Evolutionary conservation across 164 flowering plant genomes (phyloP).

Genomic region (Buxus sempervirens): DNA sequence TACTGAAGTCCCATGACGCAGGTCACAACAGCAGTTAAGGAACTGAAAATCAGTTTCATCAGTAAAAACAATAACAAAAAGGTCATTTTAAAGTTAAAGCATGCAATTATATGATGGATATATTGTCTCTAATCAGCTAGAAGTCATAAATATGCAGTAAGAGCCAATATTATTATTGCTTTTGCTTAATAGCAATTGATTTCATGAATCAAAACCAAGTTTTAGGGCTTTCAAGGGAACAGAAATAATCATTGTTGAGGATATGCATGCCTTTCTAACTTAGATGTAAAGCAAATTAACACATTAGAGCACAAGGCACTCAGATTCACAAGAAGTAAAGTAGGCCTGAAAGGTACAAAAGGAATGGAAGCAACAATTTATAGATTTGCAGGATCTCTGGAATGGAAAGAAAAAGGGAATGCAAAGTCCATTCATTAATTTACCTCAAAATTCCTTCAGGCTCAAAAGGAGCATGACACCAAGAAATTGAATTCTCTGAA

Average conservation of each 20-base stretch:
- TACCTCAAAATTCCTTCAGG: conserved; percentile 86
- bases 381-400: not conserved
- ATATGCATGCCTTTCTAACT: not conserved
- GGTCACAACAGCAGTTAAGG: conserved; percentile 54
- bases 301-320: too few species aligned
- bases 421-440: conserved; percentile 1
- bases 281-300: too few species aligned
- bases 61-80: conserved; percentile 7
- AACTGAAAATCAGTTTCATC: conserved; percentile 30
- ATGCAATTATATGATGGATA: not conserved
- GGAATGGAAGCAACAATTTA: not conserved
- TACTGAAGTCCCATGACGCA: conserved; percentile 73
- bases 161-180: not conserved
- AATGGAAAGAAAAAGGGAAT: not conserved
- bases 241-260: not conserved
- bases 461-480: conserved; percentile 80
- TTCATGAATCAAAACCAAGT: too few species aligned
- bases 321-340: not conserved
- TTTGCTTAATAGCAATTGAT: not conserved
- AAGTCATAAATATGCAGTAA: not conserved
- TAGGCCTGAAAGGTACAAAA: not conserved
- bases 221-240: not conserved
- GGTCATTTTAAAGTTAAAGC: not conserved
- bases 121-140: not conserved
- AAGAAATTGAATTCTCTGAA: conserved; percentile 46